Evolutionary conservation across 257 asterid genomes (phyloP), one percentile per base, ranked within the genome.

Genomic region (Fraxinus pennsylvanica): DNA sequence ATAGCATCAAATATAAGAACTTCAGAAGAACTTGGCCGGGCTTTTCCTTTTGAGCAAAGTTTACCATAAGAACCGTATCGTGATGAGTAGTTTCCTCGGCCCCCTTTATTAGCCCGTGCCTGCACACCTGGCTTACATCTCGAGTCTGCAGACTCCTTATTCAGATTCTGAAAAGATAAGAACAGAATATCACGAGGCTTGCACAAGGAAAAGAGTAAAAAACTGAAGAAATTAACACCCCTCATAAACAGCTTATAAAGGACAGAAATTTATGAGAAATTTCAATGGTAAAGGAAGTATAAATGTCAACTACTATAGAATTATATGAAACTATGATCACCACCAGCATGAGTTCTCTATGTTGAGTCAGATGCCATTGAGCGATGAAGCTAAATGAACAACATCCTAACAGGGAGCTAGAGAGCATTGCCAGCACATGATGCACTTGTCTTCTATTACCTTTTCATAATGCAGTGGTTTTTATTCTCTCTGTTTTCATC

Each of bases 51-150:
- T 14, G 22, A 59, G 68, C 1, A 21, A 74, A 41, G 79, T 79
- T 90, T 87, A 91, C 97, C 97, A 76, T 86, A 85, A 80, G 91
- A 86, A 76, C 43, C 73, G 82, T 83, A 85, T 74, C 92, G 88
- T 76, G 96, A 79, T 39, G 89, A 80, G 80, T 86, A 86, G 82
- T 81, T 88, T 77, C 90, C 95, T 57, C 96, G 92, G 72, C 87
- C 86, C 72, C 78, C 93, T 83, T 90, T 88, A 81, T 80, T 88
- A 66, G 91, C 89, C 80, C 92, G 83, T 27, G 90, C 85, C 86
- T 85, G 94, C 82, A 82, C 72, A 70, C 89, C 92, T 41, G 93
- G 85, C 85, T 90, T 92, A 93, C 92, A 85, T 85, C 87, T 90
- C 43, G 84, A 65, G 38, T 93, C 98, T 5, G 85, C 82, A 45